A percentile compares a stretch with the other conserved stretches of the same genome.
These are phyloP conservation scores for Jamesozyma gamospora DNA, from an alignment of 805 yeast genomes.

Conservation along the genomic window DNA sequence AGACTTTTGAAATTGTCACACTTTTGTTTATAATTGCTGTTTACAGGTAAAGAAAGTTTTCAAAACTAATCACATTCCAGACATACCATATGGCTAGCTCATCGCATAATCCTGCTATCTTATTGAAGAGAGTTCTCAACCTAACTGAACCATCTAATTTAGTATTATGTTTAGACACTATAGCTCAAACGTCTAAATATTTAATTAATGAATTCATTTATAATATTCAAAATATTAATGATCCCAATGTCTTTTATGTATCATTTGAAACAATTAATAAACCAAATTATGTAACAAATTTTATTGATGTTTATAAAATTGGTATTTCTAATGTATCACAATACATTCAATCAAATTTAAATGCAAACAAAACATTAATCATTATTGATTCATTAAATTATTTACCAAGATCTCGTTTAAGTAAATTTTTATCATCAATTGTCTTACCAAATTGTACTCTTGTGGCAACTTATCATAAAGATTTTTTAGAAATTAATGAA, in stretches of 20 bases:
- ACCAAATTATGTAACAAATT: conserved; percentile 42
- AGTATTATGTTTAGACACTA: conserved; percentile 55
- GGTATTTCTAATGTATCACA: conserved; percentile 11
- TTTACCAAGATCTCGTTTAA: conserved; percentile 36
- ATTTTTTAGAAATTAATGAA: conserved; percentile 30
- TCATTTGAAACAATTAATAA: conserved; percentile 56
- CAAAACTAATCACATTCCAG: too few species aligned
- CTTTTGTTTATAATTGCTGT: too few species aligned
- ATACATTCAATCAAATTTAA: conserved; percentile 14
- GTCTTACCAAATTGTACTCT: conserved; percentile 39
- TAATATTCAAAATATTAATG: conserved; percentile 24
- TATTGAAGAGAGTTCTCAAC: conserved; percentile 56
- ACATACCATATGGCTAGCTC: conserved; percentile 32
- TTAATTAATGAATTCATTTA: conserved; percentile 50
- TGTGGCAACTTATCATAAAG: conserved; percentile 39
- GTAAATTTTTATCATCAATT: conserved; percentile 41
- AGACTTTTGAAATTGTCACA: too few species aligned
- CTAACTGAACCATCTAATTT: conserved; percentile 71
- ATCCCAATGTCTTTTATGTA: conserved; percentile 39
- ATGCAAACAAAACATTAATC: conserved; percentile 40
- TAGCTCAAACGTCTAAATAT: conserved; percentile 53
- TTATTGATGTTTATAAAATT: conserved; percentile 36
- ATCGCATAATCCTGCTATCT: conserved; percentile 38
- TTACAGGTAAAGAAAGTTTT: too few species aligned
- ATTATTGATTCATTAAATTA: conserved; percentile 64